phyloP scores from a whole-genome alignment of 345 rosid species.

The Citrus australasica region DNA sequence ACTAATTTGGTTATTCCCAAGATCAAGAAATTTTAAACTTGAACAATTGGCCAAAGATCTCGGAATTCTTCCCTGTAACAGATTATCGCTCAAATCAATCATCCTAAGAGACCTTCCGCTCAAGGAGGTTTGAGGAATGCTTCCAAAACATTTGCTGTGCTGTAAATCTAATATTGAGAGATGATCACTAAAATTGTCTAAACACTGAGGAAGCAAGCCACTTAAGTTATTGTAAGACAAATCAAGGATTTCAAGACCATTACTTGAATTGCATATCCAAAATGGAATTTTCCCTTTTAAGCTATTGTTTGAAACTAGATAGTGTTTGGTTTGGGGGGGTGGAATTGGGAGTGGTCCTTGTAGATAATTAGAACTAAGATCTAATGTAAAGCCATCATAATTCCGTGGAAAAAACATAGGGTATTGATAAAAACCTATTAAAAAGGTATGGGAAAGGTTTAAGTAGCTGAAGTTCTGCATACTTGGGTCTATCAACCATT shows the following conservation, averaged over 20 bases:
- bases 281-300: conserved; percentile 4
- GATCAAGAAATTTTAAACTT: not conserved
- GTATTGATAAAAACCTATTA: too few relatives aligned
- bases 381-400: too few relatives aligned
- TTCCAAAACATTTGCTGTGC: not conserved
- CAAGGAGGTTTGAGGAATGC: not conserved
- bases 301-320: not conserved
- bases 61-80: not conserved
- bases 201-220: conserved; percentile 10
- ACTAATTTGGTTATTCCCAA: not conserved
- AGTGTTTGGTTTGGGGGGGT: not conserved
- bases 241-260: not conserved
- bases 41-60: not conserved
- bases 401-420: too few relatives aligned
- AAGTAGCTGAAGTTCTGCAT: too few relatives aligned
- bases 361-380: too few relatives aligned
- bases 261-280: not conserved
- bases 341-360: too few relatives aligned
- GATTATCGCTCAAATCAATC: not conserved
- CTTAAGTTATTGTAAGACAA: conserved; percentile 15
- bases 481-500: too few relatives aligned
- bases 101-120: not conserved
- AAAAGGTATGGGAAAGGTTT: too few relatives aligned
- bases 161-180: not conserved
- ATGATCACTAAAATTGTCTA: not conserved